Evolutionary conservation across 225 moss, liverwort and hornwort species (phyloP).

Genomic region (Antitrichia curtipendula): DNA sequence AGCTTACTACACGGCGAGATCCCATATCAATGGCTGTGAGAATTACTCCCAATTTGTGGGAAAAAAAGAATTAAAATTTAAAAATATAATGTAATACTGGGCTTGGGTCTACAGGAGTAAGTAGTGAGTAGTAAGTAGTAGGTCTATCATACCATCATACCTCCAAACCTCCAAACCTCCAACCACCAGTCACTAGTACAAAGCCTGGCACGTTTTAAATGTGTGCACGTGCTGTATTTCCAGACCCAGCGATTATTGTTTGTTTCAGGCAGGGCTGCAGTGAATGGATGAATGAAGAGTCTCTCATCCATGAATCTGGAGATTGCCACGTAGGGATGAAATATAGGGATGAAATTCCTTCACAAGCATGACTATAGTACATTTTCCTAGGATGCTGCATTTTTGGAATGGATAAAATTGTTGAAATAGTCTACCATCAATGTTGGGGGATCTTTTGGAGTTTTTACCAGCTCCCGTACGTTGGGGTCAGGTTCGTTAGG

Average conservation of each 20-base stretch:
- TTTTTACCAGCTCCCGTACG: too few species aligned
- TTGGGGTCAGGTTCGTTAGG: too few species aligned
- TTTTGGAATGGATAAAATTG: too few species aligned
- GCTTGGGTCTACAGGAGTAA: background rate
- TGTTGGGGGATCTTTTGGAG: too few species aligned
- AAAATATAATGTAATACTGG: too few species aligned
- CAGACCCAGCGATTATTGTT: background rate
- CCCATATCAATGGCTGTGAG: background rate
- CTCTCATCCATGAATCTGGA: background rate
- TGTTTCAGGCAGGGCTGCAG: background rate
- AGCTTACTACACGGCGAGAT: background rate
- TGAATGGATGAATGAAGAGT: background rate
- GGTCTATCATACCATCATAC: background rate
- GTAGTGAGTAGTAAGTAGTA: too few species aligned
- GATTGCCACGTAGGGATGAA: background rate
- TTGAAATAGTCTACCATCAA: too few species aligned
- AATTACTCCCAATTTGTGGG: background rate
- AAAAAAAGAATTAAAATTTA: background rate
- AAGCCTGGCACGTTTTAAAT: background rate
- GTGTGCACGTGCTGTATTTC: background rate
- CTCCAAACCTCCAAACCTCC: background rate
- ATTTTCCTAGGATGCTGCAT: too few species aligned
- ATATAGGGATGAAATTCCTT: background rate
- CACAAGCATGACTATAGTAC: background rate
- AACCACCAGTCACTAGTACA: background rate